Conservation (phyloP, 1,284 basidiomycete genomes). For the Tilletia walkeri region DNA sequence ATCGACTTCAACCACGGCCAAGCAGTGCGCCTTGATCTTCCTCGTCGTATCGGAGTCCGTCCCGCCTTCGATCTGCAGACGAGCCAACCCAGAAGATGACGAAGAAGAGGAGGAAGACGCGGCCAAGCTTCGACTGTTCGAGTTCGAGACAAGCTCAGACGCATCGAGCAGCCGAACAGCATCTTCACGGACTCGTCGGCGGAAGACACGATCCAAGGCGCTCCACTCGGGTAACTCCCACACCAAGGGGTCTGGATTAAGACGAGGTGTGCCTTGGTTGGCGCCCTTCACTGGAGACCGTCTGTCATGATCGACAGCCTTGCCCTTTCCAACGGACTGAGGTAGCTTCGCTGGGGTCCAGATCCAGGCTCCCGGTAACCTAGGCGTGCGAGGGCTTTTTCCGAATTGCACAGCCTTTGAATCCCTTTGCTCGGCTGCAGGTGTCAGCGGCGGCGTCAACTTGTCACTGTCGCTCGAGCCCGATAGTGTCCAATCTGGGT, state of each 20-base stretch:
- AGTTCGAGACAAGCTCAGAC: not conserved
- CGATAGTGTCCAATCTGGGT: not conserved
- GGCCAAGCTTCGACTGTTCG: not conserved
- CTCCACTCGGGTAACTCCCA: slow-evolving; percentile 11
- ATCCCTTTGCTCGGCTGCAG: not conserved
- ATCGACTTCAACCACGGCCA: not conserved
- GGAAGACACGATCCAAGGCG: slow-evolving; percentile 5
- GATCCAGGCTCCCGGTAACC: not conserved
- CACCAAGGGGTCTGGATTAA: slow-evolving; percentile 2
- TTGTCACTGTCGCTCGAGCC: slow-evolving; percentile 1
- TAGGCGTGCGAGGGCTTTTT: not conserved
- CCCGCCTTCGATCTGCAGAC: not conserved
- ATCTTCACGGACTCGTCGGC: not conserved
- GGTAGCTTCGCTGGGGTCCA: not conserved
- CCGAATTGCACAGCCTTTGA: not conserved
- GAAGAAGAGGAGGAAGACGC: not conserved
- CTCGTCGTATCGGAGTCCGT: not conserved
- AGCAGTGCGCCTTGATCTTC: slow-evolving; percentile 14
- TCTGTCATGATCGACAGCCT: no score
- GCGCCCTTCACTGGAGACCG: not conserved
- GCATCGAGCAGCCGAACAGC: slow-evolving; percentile 3
- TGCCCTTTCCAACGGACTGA: no score
- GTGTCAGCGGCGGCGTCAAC: not conserved
- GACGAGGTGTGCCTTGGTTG: not conserved
- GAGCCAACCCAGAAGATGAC: not conserved